These are phyloP conservation scores for Rhodotorula toruloides DNA, from an alignment of 768 basidiomycete species.

Conservation along the genomic window DNA sequence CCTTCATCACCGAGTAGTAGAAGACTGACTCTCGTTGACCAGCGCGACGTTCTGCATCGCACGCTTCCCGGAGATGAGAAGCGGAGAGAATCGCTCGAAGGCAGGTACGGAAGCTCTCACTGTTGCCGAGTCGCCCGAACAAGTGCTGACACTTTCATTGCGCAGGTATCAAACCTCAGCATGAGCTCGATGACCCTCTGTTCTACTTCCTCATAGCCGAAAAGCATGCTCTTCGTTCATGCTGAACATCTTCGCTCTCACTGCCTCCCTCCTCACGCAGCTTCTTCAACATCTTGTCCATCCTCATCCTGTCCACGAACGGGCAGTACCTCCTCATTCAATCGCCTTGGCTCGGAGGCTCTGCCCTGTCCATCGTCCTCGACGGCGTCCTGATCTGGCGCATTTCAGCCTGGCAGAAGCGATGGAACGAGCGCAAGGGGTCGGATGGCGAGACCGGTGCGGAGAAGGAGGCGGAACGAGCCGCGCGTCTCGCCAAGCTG, in stretches of 20 bases:
- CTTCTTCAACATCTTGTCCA: constrained; percentile 11
- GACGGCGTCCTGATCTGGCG: background rate
- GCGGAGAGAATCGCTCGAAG: too few species aligned
- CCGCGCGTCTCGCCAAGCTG: too few species aligned
- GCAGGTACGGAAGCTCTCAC: too few species aligned
- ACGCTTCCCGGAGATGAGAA: background rate
- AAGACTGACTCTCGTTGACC: background rate
- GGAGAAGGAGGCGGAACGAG: too few species aligned
- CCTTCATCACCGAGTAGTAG: background rate
- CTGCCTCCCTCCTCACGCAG: background rate
- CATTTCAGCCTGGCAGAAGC: background rate
- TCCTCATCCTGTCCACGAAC: constrained; percentile 1
- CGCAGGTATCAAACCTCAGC: too few species aligned
- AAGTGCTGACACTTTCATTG: too few species aligned
- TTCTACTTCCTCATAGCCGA: background rate
- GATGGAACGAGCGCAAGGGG: too few species aligned
- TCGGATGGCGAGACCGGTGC: too few species aligned
- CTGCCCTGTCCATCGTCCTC: background rate
- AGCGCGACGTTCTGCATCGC: constrained; percentile 13
- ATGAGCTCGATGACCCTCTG: constrained; percentile 1
- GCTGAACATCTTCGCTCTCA: background rate
- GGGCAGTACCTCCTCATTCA: background rate
- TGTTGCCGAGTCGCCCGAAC: too few species aligned
- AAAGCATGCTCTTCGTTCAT: background rate
- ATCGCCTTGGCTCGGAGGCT: constrained; percentile 4